phyloP scores from a whole-genome alignment of 768 basidiomycete genomes.

The Tephrocybe sp. region DNA sequence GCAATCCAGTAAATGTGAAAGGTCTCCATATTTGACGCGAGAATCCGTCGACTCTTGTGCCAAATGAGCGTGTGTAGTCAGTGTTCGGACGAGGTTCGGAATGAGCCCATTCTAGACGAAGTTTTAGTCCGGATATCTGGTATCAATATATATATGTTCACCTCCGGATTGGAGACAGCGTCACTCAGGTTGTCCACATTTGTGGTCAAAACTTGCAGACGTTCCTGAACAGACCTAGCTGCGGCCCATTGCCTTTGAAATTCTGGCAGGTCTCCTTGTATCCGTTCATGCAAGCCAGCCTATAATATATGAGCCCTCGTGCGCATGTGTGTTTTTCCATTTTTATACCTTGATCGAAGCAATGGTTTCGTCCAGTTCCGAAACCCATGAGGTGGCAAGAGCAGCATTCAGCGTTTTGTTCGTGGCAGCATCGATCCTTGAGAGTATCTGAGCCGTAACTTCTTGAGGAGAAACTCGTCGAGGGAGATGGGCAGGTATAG shows the following conservation, averaged over 20 bases:
- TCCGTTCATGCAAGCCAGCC: constrained; percentile 71
- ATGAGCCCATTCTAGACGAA: constrained; percentile 63
- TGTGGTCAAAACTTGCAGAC: constrained; percentile 47
- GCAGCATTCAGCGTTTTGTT: constrained; percentile 56
- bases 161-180: constrained; percentile 59
- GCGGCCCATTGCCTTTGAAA: constrained; percentile 66
- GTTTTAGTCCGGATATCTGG: constrained; percentile 4
- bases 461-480: constrained; percentile 59
- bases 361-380: constrained; percentile 73
- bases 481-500: constrained; percentile 72
- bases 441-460: constrained; percentile 69
- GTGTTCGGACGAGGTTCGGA: constrained; percentile 51
- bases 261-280: constrained; percentile 58
- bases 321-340: neutral
- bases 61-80: constrained; percentile 61
- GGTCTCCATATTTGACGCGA: constrained; percentile 44
- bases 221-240: constrained; percentile 64
- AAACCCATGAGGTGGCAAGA: constrained; percentile 67
- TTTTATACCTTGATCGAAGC: constrained; percentile 62
- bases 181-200: constrained; percentile 54
- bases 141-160: constrained; percentile 28
- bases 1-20: constrained; percentile 58
- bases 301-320: constrained; percentile 27
- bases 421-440: constrained; percentile 65
- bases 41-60: constrained; percentile 65